Base-by-base conservation (phyloP, 495 filamentous ascomycete genomes). In the Umbilicaria muhlenbergii region DNA sequence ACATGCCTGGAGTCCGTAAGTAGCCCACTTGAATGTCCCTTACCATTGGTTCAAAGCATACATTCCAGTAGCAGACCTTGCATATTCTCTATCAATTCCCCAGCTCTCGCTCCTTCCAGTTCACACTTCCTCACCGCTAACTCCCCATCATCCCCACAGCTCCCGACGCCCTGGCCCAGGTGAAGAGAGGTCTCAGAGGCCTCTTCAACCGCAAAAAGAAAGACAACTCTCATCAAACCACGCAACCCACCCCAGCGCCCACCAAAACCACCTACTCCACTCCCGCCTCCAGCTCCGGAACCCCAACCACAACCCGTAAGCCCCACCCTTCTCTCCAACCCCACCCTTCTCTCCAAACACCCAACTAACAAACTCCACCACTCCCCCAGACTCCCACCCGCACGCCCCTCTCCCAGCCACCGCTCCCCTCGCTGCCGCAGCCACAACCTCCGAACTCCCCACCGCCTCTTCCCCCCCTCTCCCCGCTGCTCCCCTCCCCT, bases 1-100 rank as follows among this genome's bases (percentile, higher is more conserved):
- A 41, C 1, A 53, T 53, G 50, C 50, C 50, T 19, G 50, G 50
- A 19, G 47, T 53, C 37, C 50, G 50, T 53, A 36, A 53, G 50
- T 45, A 34, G 13, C 39, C 17, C 36, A 39, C 10, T 28, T 32
- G 16, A 5, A 8, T 28, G 5, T 3, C 24, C 5, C 24, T 28
- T 1, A 8, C 5, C 5, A 10, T 10, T 10, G 8, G 24, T 28
- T 28, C 24, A 28, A 8, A 28, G 24, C 24, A 28, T 28, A 28
- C 24, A 10, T 28, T 10, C 8, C 24, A 28, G 8, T 8, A 28
- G 24, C 34, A 33, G 12, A 40, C 14, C 19, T 18, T 2, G 32
- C 35, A 8, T n/a, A 38, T 43, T 12, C 42, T 2, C 7, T 21
- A 8, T 6, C 13, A 10, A 13, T 8, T 11, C 36, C 32, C n/a